These are phyloP conservation scores for Aspergillus viridinutans DNA, from an alignment of 2,329 filamentous ascomycete genomes.

Conservation along the genomic window DNA sequence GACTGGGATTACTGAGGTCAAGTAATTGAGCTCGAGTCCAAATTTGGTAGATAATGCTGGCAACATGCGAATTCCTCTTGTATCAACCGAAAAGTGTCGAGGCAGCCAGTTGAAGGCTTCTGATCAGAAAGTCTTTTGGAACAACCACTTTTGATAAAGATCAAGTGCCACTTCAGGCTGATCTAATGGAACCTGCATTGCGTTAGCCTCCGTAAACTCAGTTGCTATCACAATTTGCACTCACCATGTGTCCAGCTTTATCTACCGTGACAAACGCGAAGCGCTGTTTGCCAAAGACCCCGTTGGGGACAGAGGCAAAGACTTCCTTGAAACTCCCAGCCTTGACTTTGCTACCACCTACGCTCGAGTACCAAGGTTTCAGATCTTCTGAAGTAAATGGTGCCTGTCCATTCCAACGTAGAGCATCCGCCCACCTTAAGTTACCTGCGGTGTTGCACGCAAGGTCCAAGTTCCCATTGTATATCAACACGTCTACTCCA, in stretches of 20 bases:
- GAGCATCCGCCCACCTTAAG: neutral
- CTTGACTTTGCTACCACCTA: neutral
- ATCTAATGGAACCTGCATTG: neutral
- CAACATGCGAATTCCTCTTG: neutral
- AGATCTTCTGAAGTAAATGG: neutral
- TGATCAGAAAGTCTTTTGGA: neutral
- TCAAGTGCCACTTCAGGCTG: slow-evolving; percentile 4
- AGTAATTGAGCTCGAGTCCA: no score
- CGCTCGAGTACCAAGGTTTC: neutral
- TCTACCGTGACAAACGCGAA: slow-evolving; percentile 4
- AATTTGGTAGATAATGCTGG: no score
- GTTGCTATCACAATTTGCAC: neutral
- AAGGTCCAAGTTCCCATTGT: neutral
- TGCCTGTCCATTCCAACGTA: neutral
- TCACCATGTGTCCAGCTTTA: slow-evolving; percentile 3
- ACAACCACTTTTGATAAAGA: slow-evolving; percentile 1
- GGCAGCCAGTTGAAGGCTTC: neutral
- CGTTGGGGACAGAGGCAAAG: neutral
- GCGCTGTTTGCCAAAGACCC: neutral
- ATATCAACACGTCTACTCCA: slow-evolving; percentile 2
- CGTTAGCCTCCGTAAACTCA: neutral
- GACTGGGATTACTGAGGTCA: no score
- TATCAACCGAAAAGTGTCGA: neutral
- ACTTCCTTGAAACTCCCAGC: slow-evolving; percentile 1
- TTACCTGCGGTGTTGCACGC: neutral